Evolutionary conservation across 345 rosid genomes (phyloP), one percentile per base, ranked within the genome.

Genomic region (Dipteronia dyeriana): DNA sequence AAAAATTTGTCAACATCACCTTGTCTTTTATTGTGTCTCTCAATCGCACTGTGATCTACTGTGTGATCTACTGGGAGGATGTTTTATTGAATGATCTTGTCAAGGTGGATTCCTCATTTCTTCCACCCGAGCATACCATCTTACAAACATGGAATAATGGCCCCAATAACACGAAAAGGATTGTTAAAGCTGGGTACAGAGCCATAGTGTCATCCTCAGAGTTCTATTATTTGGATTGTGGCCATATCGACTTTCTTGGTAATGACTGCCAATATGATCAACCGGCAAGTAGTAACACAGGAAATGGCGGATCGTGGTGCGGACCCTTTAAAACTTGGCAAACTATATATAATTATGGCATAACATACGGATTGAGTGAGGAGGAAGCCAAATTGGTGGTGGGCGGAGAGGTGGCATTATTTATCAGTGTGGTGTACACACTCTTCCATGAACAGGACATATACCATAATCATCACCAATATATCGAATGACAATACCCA

Each of bases 311-410:
- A 7, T 93, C 98, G 1, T 93, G 94, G 96, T 91, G 98, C 81
- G 92, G 86, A 25, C 98, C 99, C 0, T 91, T 91, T 43, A 95
- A 95, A 76, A 91, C 99, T 34, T 95, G 99, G 99, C 97, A 93
- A 82, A 86, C 67, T 5, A 91, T 93, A 47, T 93, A 95, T 76
- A 86, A 95, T 78, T 91, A 95, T 73, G 97, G 93, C 68, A 91
- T 91, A 74, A 88, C 94, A 0, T 70, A 88, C 66, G 94, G 94
- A 26, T 80, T 93, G 82, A 82, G 83, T 16, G 81, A 85, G 75
- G 96, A 88, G 67, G 96, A 95, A 81, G 87, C 89, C 29, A 85
- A 83, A 72, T 78, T 93, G 75, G 99, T 93, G 38, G 72, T 95
- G 2, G 99, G 98, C 38, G 97, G 97, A 49, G 99, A 93, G 76